Conservation (phyloP, 2,329 filamentous ascomycete genomes). For the Exophiala alcalophila region DNA sequence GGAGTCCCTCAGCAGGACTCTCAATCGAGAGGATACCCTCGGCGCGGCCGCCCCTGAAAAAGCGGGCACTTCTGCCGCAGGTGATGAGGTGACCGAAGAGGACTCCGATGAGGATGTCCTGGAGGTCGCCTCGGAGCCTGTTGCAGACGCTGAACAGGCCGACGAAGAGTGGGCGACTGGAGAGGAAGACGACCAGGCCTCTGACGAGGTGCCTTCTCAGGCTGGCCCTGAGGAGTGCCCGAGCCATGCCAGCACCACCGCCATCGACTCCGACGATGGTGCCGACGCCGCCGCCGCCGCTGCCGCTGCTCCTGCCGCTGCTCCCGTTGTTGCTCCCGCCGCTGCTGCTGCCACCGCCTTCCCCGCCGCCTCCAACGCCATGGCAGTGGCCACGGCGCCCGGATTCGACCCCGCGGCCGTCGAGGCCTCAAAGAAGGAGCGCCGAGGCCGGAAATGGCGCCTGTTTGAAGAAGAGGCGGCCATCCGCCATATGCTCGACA, state of each 20-base stretch:
- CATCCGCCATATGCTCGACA: conserved; percentile 26
- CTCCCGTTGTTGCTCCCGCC: neutral
- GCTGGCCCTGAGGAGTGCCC: conserved; percentile 7
- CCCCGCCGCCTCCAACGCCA: neutral
- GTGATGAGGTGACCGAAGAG: neutral
- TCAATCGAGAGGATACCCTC: neutral
- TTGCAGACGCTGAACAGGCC: neutral
- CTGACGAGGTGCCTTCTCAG: conserved; percentile 8
- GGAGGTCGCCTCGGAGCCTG: neutral
- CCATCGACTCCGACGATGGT: neutral
- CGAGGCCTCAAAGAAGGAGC: conserved; percentile 9
- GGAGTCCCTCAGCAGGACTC: conserved; percentile 5
- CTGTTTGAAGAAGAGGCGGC: conserved; percentile 26
- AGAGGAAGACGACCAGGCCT: neutral
- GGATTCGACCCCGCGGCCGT: conserved; percentile 15
- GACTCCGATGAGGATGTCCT: neutral
- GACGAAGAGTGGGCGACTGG: conserved; percentile 1
- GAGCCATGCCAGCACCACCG: neutral
- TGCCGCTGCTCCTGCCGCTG: neutral
- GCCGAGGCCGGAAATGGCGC: conserved; percentile 14
- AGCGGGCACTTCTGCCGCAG: neutral
- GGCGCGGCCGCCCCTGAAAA: neutral
- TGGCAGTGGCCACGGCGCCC: too few relatives aligned
- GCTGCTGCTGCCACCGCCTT: neutral
- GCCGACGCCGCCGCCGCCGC: neutral